Evolutionary conservation across 768 basidiomycete genomes (phyloP), one percentile per base, ranked within the genome.

Genomic region (Amanita muscaria): DNA sequence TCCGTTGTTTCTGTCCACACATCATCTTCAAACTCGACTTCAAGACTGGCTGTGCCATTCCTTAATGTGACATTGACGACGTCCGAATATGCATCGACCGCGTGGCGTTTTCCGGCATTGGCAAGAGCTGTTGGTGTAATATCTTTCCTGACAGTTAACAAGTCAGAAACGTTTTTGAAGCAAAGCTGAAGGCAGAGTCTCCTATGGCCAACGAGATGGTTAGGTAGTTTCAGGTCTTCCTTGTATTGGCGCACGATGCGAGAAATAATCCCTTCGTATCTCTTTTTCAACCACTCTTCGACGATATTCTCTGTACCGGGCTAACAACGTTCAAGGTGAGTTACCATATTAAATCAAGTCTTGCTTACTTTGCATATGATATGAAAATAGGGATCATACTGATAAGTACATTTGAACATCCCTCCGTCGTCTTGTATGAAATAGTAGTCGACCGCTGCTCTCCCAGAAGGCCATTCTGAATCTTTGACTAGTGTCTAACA

Each of bases 31-130:
- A 84, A 65, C 40, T 80, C 80, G 50, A 88, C 73, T 45, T 80
- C 77, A 60, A 79, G 77, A 46, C 68, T 71, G 2, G 80, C 76
- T 24, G 72, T 73, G 3, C 18, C 36, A 31, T 46, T 39, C 9
- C 29, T 22, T 9, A 87, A 76, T 0, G 92, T 80, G 5, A 80
- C 81, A 49, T 78, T 83, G 49, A 99, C 79, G 16, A 98, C 91
- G 56, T 99, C 96, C 2, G 96, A 96, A 56, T 98, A 99, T 3
- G 92, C 92, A 60, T 98, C 96, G 10, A 98, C 83, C 0, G 96
- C 94, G 54, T 88, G 85, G 19, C 93, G 80, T 65, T 94, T 96
- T 3, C 90, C 85, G 46, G 85, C 76, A 50, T 99, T 99, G 32
- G 86, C 80, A 14, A 83, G 75, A 2, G 92, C 94, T 32, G 98